Evolutionary conservation across 768 basidiomycete genomes (phyloP).

Genomic region (Mycena haematopus): DNA sequence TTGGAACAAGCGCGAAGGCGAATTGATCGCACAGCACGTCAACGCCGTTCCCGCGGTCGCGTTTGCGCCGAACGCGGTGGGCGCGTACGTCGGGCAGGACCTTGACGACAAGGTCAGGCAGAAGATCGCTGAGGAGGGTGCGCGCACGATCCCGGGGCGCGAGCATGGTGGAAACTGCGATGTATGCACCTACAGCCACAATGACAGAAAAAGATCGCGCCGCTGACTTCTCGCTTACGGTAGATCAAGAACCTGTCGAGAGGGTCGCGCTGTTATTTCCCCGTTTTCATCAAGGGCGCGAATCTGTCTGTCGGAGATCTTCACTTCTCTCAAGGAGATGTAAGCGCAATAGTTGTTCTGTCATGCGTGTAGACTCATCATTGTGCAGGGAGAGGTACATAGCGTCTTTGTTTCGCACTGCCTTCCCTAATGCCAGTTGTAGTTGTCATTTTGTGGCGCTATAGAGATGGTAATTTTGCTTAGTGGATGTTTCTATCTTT

Average conservation of each 20-base stretch:
- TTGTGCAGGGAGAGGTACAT: constrained; percentile 60
- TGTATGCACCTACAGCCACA: constrained; percentile 43
- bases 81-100: constrained; percentile 76
- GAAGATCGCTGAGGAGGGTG: constrained; percentile 70
- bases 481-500: too few relatives aligned
- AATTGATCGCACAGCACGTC: constrained; percentile 59
- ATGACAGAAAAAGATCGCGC: neutral
- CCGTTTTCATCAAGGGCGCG: constrained; percentile 78
- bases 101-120: constrained; percentile 50
- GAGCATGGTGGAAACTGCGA: constrained; percentile 85
- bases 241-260: constrained; percentile 82
- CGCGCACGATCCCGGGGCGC: constrained; percentile 76
- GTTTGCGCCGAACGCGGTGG: constrained; percentile 62
- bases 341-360: constrained; percentile 26
- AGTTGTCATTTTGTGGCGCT: constrained; percentile 79
- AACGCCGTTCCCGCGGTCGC: constrained; percentile 68
- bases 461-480: too few relatives aligned
- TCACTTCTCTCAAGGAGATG: constrained; percentile 84
- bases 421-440: neutral
- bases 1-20: constrained; percentile 78
- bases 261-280: constrained; percentile 77
- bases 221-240: constrained; percentile 8
- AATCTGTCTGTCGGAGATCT: constrained; percentile 81
- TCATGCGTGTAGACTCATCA: constrained; percentile 6
- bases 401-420: neutral